Conservation (phyloP, 2,329 filamentous ascomycete genomes). For the Fusarium tupiense region DNA sequence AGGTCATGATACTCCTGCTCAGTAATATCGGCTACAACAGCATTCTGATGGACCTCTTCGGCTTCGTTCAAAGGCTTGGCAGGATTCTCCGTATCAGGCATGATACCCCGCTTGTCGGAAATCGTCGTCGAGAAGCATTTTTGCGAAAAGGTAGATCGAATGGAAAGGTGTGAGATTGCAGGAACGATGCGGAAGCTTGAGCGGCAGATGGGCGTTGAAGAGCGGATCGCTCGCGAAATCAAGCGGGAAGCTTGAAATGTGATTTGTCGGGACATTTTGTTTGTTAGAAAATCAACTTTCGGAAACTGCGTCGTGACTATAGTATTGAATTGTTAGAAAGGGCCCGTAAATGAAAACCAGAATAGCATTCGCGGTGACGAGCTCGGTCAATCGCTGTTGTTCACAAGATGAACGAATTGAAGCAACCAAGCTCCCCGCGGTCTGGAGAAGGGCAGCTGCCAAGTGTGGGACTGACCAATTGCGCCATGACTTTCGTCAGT, state of each 20-base stretch:
- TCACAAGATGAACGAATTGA: constrained; percentile 13
- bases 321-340: not conserved
- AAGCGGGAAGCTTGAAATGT: constrained; percentile 52
- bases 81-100: constrained; percentile 68
- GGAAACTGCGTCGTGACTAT: not conserved
- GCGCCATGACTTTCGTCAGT: not conserved
- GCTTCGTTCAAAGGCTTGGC: constrained; percentile 53
- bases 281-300: not conserved
- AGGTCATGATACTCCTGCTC: constrained; percentile 79
- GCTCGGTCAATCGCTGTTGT: constrained; percentile 14
- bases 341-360: not conserved
- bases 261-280: constrained; percentile 47
- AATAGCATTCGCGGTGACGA: not conserved
- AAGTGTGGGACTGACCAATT: constrained; percentile 20
- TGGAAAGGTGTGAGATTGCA: not conserved
- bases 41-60: constrained; percentile 48
- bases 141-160: constrained; percentile 29
- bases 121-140: constrained; percentile 47
- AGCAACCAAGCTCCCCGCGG: constrained; percentile 25
- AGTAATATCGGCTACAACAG: constrained; percentile 70
- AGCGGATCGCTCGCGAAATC: constrained; percentile 48
- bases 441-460: constrained; percentile 16
- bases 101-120: constrained; percentile 59
- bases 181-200: constrained; percentile 34
- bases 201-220: constrained; percentile 34